phyloP scores from a whole-genome alignment of 2,329 filamentous ascomycete species.

The Diaporthe aspalathi region DNA sequence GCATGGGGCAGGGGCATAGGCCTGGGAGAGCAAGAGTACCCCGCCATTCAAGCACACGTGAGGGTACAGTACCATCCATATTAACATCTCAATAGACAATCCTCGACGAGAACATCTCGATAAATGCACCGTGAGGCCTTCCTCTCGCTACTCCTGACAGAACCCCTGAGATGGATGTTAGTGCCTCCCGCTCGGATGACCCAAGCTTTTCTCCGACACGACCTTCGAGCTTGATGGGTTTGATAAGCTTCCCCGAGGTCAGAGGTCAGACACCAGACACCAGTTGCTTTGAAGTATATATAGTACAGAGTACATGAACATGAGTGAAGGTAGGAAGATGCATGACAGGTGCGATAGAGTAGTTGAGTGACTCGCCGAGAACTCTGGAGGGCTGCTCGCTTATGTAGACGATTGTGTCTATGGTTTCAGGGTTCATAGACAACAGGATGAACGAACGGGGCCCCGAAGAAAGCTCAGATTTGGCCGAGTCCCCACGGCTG shows the following conservation, averaged over 20 bases:
- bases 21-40: slow-evolving; percentile 1
- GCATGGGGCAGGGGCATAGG: background rate
- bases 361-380: slow-evolving; percentile 11
- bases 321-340: background rate
- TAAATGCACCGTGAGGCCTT: slow-evolving; percentile 14
- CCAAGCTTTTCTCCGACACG: slow-evolving; percentile 9
- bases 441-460: background rate
- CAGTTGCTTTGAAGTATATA: slow-evolving; percentile 10
- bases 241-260: slow-evolving; percentile 18
- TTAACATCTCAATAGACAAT: background rate
- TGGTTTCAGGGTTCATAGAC: background rate
- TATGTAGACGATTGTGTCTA: background rate
- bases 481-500: background rate
- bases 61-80: slow-evolving; percentile 9
- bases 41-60: slow-evolving; percentile 25
- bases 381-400: slow-evolving; percentile 8
- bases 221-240: background rate
- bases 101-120: background rate
- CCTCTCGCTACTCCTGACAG: too few relatives aligned
- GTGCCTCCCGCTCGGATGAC: slow-evolving; percentile 18
- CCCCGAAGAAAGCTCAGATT: background rate
- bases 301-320: background rate
- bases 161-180: background rate
- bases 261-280: background rate
- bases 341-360: background rate